Percentiles rank a stretch among this genome's conserved stretches.
phyloP scores from a whole-genome alignment of 1,284 basidiomycete species.

The Rhodotorula sp. region DNA sequence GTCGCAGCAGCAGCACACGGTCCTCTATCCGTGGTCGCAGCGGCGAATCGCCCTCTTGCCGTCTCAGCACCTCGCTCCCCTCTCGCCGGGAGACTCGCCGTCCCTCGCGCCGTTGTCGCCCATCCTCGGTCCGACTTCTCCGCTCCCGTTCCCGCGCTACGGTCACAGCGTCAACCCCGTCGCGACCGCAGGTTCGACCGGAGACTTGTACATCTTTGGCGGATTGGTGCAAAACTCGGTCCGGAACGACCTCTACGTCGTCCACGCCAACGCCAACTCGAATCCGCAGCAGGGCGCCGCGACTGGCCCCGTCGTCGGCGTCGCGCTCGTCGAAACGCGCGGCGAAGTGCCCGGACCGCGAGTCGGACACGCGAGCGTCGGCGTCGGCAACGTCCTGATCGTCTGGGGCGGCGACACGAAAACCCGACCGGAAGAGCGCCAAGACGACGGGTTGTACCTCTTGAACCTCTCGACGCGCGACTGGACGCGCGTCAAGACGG shows the following conservation, averaged over 20 bases:
- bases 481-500: slow-evolving; percentile 83
- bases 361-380: slow-evolving; percentile 92
- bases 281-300: not conserved
- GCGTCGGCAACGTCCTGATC: slow-evolving; percentile 93
- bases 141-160: slow-evolving; percentile 88
- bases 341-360: slow-evolving; percentile 87
- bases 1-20: slow-evolving; percentile 22
- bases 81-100: slow-evolving; percentile 12
- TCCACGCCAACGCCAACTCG: slow-evolving; percentile 60
- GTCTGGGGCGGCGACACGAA: slow-evolving; percentile 98
- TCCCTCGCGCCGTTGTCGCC: slow-evolving; percentile 9
- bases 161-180: slow-evolving; percentile 91
- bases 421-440: slow-evolving; percentile 69
- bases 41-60: slow-evolving; percentile 40
- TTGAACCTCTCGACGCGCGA: slow-evolving; percentile 89
- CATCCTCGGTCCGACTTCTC: slow-evolving; percentile 44
- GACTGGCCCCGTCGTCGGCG: slow-evolving; percentile 33
- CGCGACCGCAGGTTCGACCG: slow-evolving; percentile 62
- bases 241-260: slow-evolving; percentile 89
- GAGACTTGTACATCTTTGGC: slow-evolving; percentile 95
- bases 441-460: slow-evolving; percentile 94
- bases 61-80: slow-evolving; percentile 37
- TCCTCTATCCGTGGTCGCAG: slow-evolving; percentile 46
- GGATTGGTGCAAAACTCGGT: slow-evolving; percentile 90
- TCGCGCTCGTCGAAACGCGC: slow-evolving; percentile 63